Evolutionary conservation across 352 stramenopile species (phyloP).

Genomic region (Globisporangium nagaii): DNA sequence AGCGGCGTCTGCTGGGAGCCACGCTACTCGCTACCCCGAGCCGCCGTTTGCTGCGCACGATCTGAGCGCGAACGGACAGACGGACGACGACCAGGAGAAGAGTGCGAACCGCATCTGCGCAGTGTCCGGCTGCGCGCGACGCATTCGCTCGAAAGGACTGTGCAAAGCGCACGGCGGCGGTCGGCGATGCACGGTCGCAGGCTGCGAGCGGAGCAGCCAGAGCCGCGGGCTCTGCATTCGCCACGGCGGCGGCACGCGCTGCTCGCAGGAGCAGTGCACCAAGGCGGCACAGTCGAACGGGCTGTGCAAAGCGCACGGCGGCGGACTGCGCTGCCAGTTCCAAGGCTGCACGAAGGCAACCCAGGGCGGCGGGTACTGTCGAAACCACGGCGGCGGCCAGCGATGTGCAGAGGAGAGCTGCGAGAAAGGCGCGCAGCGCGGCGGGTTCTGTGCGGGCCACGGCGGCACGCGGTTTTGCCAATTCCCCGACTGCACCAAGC

Average conservation of each 20-base stretch:
- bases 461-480: conserved; percentile 9
- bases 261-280: not conserved
- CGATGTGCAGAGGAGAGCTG: conserved; percentile 4
- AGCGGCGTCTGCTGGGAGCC: not conserved
- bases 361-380: conserved; percentile 10
- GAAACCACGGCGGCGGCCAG: conserved; percentile 11
- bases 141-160: conserved; percentile 11
- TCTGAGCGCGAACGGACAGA: not conserved
- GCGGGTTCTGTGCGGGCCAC: conserved; percentile 11
- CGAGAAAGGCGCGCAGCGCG: conserved; percentile 11
- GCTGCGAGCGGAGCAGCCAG: conserved; percentile 10
- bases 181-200: conserved; percentile 3
- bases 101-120: conserved; percentile 5
- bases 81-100: conserved; percentile 8
- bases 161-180: conserved; percentile 13
- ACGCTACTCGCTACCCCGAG: not conserved
- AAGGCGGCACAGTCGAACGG: conserved; percentile 15
- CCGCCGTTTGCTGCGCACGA: not conserved
- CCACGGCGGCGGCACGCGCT: conserved; percentile 12
- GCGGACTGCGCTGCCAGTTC: conserved; percentile 11
- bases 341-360: conserved; percentile 4
- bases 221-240: conserved; percentile 12
- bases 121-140: not conserved
- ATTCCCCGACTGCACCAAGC: conserved; percentile 69
- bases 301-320: conserved; percentile 12